A percentile compares a stretch with the other conserved stretches of the same genome.
Conservation (phyloP, 129 eudicot genomes). For the Rutidosis leptorrhynchoides region DNA sequence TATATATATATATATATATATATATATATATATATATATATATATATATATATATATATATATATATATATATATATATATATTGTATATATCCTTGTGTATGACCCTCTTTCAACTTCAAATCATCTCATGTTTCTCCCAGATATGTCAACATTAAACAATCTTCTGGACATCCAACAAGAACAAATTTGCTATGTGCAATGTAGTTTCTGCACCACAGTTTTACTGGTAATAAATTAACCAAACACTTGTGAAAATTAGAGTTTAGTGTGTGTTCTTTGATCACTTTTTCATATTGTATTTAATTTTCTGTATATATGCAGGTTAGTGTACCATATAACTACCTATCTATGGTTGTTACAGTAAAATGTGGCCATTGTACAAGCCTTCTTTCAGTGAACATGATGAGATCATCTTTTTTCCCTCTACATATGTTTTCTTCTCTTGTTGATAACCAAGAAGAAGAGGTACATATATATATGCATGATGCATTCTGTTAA, state of each 20-base stretch:
- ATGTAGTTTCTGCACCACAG: slow-evolving; percentile 78
- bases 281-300: not conserved
- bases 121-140: slow-evolving; percentile 14
- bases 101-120: slow-evolving; percentile 24
- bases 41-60: not conserved
- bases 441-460: slow-evolving; percentile 49
- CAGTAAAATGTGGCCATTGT: slow-evolving; percentile 90
- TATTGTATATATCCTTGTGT: not conserved
- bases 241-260: slow-evolving; percentile 15
- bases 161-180: slow-evolving; percentile 43
- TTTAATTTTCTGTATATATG: not conserved
- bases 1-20: slow-evolving; percentile 15
- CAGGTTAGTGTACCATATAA: slow-evolving; percentile 81
- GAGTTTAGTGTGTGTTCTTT: not conserved
- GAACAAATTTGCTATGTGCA: slow-evolving; percentile 85
- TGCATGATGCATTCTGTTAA: not conserved
- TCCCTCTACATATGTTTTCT: slow-evolving; percentile 61
- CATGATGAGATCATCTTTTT: slow-evolving; percentile 59
- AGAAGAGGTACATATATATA: slow-evolving; percentile 34
- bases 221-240: slow-evolving; percentile 56
- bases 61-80: not conserved
- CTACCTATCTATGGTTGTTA: slow-evolving; percentile 72
- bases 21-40: not conserved
- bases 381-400: slow-evolving; percentile 70
- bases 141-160: slow-evolving; percentile 55